phyloP scores from a whole-genome alignment of 2,329 filamentous ascomycete species.

The Ceratocystis diversiconidia region DNA sequence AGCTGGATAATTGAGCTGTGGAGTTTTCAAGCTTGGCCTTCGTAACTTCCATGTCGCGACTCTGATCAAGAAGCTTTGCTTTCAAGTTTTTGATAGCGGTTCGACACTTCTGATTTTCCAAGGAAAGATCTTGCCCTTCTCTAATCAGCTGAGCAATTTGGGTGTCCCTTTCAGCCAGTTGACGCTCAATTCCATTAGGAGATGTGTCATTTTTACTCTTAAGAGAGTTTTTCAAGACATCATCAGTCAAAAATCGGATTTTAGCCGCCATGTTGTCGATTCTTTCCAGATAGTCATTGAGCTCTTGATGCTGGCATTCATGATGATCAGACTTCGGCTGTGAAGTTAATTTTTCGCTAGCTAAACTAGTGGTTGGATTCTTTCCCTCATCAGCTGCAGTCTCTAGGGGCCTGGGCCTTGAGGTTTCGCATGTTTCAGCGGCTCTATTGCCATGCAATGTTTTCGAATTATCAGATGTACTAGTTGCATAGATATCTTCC shows the following conservation, averaged over 20 bases:
- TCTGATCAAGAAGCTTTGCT: constrained; percentile 48
- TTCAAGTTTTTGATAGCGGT: constrained; percentile 71
- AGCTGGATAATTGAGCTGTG: neutral
- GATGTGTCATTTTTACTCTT: constrained; percentile 48
- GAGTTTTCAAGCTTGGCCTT: constrained; percentile 28
- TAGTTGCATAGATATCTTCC: too few species aligned
- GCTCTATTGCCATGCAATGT: too few species aligned
- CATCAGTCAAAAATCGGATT: constrained; percentile 71
- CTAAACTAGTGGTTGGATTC: neutral
- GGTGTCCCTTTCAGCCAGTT: constrained; percentile 76
- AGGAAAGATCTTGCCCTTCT: constrained; percentile 79
- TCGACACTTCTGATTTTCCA: constrained; percentile 72
- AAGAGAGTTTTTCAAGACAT: constrained; percentile 62
- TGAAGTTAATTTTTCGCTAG: neutral
- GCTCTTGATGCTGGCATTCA: constrained; percentile 69
- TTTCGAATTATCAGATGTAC: too few species aligned
- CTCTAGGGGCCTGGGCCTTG: too few species aligned
- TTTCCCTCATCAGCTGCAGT: neutral
- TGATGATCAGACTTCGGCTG: neutral
- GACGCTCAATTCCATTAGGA: constrained; percentile 56
- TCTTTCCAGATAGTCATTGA: constrained; percentile 55
- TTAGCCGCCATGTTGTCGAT: constrained; percentile 90
- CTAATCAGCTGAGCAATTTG: constrained; percentile 81
- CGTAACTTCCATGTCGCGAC: constrained; percentile 48
- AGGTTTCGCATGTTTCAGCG: too few species aligned